Base-by-base conservation (phyloP, 116 monocot genomes). In the Thalassia testudinum region DNA sequence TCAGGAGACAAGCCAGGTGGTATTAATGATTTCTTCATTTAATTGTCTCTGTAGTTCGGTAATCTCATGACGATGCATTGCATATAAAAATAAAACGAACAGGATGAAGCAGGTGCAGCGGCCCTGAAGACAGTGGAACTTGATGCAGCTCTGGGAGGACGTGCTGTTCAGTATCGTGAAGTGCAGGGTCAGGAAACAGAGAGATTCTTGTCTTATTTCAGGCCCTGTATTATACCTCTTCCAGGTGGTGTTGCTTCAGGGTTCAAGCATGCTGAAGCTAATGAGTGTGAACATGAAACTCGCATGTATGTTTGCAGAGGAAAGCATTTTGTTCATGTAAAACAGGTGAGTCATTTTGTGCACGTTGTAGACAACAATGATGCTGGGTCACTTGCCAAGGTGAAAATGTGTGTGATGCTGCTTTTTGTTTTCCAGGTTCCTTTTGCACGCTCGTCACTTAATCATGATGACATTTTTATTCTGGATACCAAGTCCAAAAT, bases 71-170 rank as follows among this genome's bases (percentile, higher is more conserved):
- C 10, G 30, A 34, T 34, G 30, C 30, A 34, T 10, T 34, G 3
- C 30, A 5, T 5, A 34, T 34, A 5, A 34, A 5, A 34, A 34
- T 34, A 5, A 34, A 34, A 34, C 30, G 54, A 42, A 43, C 52
- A 97, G 89, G 97, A 97, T 75, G 89, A 97, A 75, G 79, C 97
- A 45, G 71, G 85, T 6, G 66, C 97, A 64, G 89, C 85, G 30
- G 97, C 97, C 18, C 63, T 97, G 53, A 85, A 89, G 58, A 89
- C 97, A 34, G 68, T 97, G 29, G 97, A 89, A 57, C 55, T 97
- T n/a, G 97, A 89, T 77, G 97, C 85, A 48, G 76, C 97, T 42
- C 89, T 89, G 56, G 97, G 97, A 52, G 97, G 89, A 8, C 82
- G 85, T 34, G 89, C 97, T 26, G 89, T 89, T 57, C 89, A 97